Conservation (phyloP, 2,329 filamentous ascomycete species). For the Talaromyces sp. region DNA sequence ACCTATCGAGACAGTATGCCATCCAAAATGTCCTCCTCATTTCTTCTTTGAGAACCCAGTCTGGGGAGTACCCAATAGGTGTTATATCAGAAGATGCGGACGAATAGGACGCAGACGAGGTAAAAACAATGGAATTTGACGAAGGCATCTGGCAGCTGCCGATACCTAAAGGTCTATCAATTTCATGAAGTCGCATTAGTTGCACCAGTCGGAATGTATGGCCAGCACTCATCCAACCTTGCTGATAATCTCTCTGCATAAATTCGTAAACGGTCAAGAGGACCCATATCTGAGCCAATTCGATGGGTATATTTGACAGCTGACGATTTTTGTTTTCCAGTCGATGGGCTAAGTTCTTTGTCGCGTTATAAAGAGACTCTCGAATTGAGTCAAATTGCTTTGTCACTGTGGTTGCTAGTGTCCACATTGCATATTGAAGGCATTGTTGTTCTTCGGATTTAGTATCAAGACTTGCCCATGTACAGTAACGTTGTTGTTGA, state of each 20-base stretch:
- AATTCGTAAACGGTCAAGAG: constrained; percentile 33
- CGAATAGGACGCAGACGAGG: not conserved
- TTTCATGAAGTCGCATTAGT: constrained; percentile 33
- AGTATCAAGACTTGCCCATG: constrained; percentile 23
- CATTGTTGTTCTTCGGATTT: constrained; percentile 23
- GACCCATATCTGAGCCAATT: not conserved
- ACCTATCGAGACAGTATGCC: constrained; percentile 37
- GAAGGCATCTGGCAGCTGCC: not conserved
- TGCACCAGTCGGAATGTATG: constrained; percentile 37
- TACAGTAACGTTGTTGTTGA: constrained; percentile 28
- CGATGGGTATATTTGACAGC: not conserved
- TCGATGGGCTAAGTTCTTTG: not conserved
- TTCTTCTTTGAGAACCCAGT: constrained; percentile 33
- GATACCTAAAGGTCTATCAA: constrained; percentile 24
- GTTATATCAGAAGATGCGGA: not conserved
- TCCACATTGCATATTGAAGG: constrained; percentile 39
- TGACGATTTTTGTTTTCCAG: not conserved
- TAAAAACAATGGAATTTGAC: not conserved
- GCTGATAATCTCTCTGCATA: constrained; percentile 31
- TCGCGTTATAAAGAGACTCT: constrained; percentile 19
- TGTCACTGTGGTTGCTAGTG: constrained; percentile 32
- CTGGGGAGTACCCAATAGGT: constrained; percentile 7
- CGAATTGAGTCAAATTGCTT: constrained; percentile 29
- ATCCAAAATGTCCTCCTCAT: constrained; percentile 39
- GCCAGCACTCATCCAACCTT: constrained; percentile 37